phyloP scores from a whole-genome alignment of 371 early-diverging fungal species.

The Entomophthora muscae region DNA sequence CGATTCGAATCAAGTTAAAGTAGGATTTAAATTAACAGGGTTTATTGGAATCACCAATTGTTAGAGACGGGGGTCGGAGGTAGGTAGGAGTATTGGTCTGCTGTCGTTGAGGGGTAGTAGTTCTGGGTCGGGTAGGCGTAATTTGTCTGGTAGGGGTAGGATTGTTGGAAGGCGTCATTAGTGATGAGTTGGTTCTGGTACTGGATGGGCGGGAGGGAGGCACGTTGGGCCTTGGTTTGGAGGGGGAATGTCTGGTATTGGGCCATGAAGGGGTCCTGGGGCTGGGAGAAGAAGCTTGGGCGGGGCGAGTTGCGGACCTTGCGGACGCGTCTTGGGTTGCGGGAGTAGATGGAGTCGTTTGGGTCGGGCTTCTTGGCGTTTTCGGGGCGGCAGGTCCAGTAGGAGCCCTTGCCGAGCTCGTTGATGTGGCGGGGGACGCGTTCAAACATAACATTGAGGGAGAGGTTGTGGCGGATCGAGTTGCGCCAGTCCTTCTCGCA shows the following conservation, averaged over 20 bases:
- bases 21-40: too few relatives aligned
- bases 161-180: neutral
- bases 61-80: neutral
- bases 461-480: slow-evolving; percentile 96
- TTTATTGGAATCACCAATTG: too few relatives aligned
- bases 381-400: slow-evolving; percentile 44
- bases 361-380: neutral
- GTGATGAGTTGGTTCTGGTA: neutral
- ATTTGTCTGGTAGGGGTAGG: neutral
- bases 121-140: neutral
- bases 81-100: neutral
- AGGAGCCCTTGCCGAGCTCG: slow-evolving; percentile 95
- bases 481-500: slow-evolving; percentile 85
- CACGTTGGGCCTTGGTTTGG: neutral
- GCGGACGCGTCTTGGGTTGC: neutral
- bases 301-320: neutral
- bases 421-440: slow-evolving; percentile 75
- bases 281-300: neutral
- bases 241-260: neutral
- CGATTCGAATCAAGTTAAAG: too few relatives aligned
- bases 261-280: neutral
- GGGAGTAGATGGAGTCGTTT: neutral
- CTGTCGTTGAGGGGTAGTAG: neutral
- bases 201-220: neutral
- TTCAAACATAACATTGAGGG: slow-evolving; percentile 85